Evolutionary conservation across 2,329 filamentous ascomycete species (phyloP).

Genomic region (Venturia aucupariae): DNA sequence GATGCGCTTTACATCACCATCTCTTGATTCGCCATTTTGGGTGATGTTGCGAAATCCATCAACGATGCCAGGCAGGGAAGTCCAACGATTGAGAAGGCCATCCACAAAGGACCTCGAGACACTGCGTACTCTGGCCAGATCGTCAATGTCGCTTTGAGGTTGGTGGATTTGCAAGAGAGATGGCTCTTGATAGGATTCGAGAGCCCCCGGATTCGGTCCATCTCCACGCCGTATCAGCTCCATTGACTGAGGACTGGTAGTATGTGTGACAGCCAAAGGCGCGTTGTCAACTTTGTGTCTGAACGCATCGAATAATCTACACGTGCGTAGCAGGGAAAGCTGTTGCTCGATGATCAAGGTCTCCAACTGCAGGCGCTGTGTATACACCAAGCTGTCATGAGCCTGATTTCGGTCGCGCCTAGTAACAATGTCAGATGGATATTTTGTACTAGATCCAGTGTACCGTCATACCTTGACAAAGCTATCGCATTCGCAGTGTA

Average conservation of each 20-base stretch:
- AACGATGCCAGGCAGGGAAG: slow-evolving; percentile 8
- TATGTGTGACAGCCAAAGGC: slow-evolving; percentile 14
- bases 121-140: slow-evolving; percentile 17
- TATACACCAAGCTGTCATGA: slow-evolving; percentile 23
- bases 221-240: slow-evolving; percentile 19
- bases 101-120: slow-evolving; percentile 13
- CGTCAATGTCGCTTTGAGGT: slow-evolving; percentile 19
- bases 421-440: not conserved
- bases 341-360: slow-evolving; percentile 32
- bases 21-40: not conserved
- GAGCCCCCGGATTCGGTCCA: slow-evolving; percentile 20
- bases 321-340: slow-evolving; percentile 24
- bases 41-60: not conserved
- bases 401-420: not conserved
- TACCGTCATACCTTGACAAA: slow-evolving; percentile 30
- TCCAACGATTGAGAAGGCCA: slow-evolving; percentile 13
- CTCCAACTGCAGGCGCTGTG: slow-evolving; percentile 29
- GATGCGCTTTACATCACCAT: not conserved
- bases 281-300: not conserved
- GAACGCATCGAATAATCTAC: slow-evolving; percentile 19
- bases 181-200: slow-evolving; percentile 24
- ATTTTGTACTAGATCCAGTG: not conserved
- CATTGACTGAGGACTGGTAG: slow-evolving; percentile 3
- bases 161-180: slow-evolving; percentile 22
- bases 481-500: slow-evolving; percentile 30